Conservation (phyloP, 1,139 yeast species). For the Schizosaccharomyces versatilis region DNA sequence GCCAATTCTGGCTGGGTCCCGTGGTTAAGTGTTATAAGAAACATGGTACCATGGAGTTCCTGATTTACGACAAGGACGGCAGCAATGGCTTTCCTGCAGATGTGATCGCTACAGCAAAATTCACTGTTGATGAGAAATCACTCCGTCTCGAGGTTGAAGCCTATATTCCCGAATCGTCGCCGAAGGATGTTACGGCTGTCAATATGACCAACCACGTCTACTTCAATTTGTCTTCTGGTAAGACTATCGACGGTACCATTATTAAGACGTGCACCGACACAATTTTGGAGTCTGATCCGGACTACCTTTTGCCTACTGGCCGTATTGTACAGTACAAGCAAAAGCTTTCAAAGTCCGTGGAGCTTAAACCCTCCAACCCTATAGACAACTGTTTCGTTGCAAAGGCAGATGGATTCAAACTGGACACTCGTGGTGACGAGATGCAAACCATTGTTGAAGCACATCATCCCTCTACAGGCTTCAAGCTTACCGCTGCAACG, state of each 20-base stretch:
- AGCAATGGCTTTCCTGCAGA: slow-evolving; percentile 13
- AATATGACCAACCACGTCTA: slow-evolving; percentile 46
- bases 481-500: slow-evolving; percentile 26
- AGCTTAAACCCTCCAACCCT: slow-evolving; percentile 19
- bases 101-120: slow-evolving; percentile 9
- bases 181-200: slow-evolving; percentile 26
- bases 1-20: slow-evolving; percentile 18
- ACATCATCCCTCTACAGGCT: slow-evolving; percentile 27
- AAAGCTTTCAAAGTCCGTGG: slow-evolving; percentile 4
- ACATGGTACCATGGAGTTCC: slow-evolving; percentile 4
- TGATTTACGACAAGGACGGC: slow-evolving; percentile 7
- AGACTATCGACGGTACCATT: slow-evolving; percentile 18
- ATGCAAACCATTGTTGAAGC: slow-evolving; percentile 26
- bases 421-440: slow-evolving; percentile 22
- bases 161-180: neutral
- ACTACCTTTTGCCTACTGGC: slow-evolving; percentile 32
- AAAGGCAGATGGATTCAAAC: slow-evolving; percentile 13
- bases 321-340: slow-evolving; percentile 14
- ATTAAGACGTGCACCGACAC: slow-evolving; percentile 19
- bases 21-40: neutral
- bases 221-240: slow-evolving; percentile 14
- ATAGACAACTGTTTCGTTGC: slow-evolving; percentile 33
- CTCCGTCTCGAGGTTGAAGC: neutral
- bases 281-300: slow-evolving; percentile 21
- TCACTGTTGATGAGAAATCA: slow-evolving; percentile 9